phyloP scores from a whole-genome alignment of 139 green algal genomes.

The Closterium sp. region DNA sequence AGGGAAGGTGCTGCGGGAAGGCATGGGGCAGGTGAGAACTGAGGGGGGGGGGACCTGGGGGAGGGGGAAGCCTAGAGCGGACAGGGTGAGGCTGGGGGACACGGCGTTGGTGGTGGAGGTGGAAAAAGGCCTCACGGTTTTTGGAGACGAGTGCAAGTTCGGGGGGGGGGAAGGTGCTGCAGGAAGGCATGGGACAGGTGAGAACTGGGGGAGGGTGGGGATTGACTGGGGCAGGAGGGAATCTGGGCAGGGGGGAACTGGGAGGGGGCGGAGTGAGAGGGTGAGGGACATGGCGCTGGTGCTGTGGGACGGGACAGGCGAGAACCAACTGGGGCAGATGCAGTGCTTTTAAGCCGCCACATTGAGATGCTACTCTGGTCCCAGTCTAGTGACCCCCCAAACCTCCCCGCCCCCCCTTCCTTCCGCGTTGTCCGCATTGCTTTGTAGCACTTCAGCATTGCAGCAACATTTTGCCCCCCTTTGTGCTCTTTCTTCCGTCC shows the following conservation, averaged over 20 bases:
- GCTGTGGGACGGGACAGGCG: too few relatives aligned
- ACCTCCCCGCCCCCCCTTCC: too few relatives aligned
- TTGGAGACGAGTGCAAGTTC: slow-evolving; percentile 62
- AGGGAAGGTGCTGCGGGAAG: slow-evolving; percentile 59
- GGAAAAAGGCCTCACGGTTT: slow-evolving; percentile 54
- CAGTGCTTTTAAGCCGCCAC: too few relatives aligned
- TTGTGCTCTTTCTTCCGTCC: too few relatives aligned
- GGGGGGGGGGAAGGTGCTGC: slow-evolving; percentile 59
- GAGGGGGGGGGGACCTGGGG: neutral
- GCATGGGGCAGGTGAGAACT: slow-evolving; percentile 55
- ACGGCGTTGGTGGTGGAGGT: slow-evolving; percentile 46
- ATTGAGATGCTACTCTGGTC: too few relatives aligned
- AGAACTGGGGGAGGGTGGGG: neutral
- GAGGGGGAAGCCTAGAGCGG: slow-evolving; percentile 27
- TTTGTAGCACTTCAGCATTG: too few relatives aligned
- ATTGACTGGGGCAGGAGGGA: neutral
- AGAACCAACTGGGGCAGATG: too few relatives aligned
- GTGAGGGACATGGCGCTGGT: too few relatives aligned
- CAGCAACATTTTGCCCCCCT: too few relatives aligned
- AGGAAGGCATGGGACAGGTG: slow-evolving; percentile 60
- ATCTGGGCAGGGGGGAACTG: neutral
- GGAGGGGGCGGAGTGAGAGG: too few relatives aligned
- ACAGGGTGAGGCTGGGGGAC: slow-evolving; percentile 53
- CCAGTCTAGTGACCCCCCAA: too few relatives aligned
- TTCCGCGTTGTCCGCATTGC: too few relatives aligned